These are phyloP conservation scores for Pseudonectria buxi DNA, from an alignment of 2,329 filamentous ascomycete genomes.

Conservation along the genomic window DNA sequence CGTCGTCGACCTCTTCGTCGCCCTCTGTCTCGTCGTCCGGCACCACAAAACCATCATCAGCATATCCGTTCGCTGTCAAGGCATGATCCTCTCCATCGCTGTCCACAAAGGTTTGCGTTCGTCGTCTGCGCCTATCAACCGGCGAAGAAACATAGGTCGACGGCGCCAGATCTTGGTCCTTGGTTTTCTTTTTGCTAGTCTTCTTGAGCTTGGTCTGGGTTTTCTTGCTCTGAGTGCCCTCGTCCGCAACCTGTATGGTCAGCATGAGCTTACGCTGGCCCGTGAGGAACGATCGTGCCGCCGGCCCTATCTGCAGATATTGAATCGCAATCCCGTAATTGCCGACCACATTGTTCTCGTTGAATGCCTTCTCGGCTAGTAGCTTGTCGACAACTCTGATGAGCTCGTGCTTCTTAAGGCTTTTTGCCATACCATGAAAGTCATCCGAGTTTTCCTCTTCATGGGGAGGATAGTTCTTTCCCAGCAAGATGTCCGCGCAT, in stretches of 20 bases:
- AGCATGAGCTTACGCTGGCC: conserved; percentile 41
- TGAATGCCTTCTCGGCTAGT: conserved; percentile 64
- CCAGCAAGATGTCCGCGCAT: conserved; percentile 78
- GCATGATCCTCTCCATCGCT: conserved; percentile 32
- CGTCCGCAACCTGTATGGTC: conserved; percentile 33
- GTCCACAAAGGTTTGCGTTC: conserved; percentile 14
- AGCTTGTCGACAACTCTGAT: conserved; percentile 79
- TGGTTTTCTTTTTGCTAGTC: conserved; percentile 28
- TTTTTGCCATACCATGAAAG: conserved; percentile 61
- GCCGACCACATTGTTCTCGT: conserved; percentile 54
- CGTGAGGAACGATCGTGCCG: conserved; percentile 36
- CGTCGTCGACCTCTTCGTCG: conserved; percentile 29
- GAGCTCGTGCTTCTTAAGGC: conserved; percentile 66
- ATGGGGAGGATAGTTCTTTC: conserved; percentile 55
- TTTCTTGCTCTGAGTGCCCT: conserved; percentile 22
- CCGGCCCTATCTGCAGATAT: conserved; percentile 53
- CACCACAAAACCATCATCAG: conserved; percentile 43
- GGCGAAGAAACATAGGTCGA: conserved; percentile 49
- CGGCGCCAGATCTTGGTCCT: conserved; percentile 30
- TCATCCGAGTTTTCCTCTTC: conserved; percentile 46
- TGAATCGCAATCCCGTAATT: conserved; percentile 61
- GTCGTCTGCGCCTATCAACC: conserved; percentile 29
- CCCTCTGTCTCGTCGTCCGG: conserved; percentile 29
- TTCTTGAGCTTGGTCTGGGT: conserved; percentile 28
- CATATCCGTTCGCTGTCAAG: conserved; percentile 41